Base-by-base conservation (phyloP, 192 early-diverging fungal genomes). In the Pilaira anomala region DNA sequence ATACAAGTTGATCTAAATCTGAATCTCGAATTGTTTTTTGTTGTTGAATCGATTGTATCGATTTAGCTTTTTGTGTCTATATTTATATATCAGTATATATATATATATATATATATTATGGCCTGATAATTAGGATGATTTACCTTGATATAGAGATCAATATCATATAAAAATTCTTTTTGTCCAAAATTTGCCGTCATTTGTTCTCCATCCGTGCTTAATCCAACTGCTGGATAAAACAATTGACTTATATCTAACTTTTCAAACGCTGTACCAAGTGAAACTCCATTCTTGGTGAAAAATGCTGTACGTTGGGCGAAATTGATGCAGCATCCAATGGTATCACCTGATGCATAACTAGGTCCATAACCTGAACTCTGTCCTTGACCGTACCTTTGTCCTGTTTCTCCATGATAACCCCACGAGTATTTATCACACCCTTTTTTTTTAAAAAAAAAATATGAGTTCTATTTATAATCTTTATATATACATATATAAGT, bases 331-430 rank as follows among this genome's bases (percentile, higher is more conserved):
- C 96, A 98, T 16, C 97, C 97, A 48, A 97, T 85, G 2, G 84
- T 83, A 74, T 99, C 97, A 25, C 90, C 90, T 3, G 91, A 95
- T 21, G 89, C 88, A 63, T 88, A 99, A 16, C 74, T 82, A 7
- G 95, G 97, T 2, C 97, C 97, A 66, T 87, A 99, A 4, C 70
- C 58, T 11, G 79, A 71, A 13, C 94, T 94, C 11, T 78, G 86
- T 14, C 90, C 90, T 7, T 81, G 82, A 40, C 87, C 85, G 56
- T 78, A 77, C 67, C 96, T 70, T 48, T 95, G 78, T 22, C 97
- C 97, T 75, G 97, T 94, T 71, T 96, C 95, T 46, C 93, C 96
- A 75, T 98, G 96, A 77, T 98, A 99, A 8, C 95, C 96, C 88
- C 90, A 99, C 5, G 94, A 95, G 52, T 86, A 67, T 2, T 80